These are phyloP conservation scores for Trametes meyenii DNA, from an alignment of 768 basidiomycete species.

Conservation along the genomic window DNA sequence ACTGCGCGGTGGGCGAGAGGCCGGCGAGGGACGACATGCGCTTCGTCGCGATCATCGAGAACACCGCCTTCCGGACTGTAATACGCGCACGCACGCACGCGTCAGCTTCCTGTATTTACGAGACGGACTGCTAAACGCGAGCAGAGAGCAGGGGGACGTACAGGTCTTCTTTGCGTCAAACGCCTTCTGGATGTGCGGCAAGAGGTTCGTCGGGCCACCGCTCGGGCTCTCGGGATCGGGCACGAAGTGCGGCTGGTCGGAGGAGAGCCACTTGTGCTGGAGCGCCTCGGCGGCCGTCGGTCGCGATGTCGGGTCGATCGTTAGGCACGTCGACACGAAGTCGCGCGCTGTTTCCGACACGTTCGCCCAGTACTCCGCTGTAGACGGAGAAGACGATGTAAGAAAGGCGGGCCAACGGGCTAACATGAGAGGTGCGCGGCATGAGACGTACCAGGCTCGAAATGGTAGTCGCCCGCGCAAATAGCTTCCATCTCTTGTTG, in stretches of 20 bases:
- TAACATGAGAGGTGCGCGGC: neutral
- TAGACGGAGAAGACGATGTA: constrained; percentile 17
- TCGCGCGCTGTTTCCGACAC: constrained; percentile 82
- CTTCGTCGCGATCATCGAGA: constrained; percentile 84
- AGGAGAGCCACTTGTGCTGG: constrained; percentile 80
- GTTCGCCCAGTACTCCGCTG: constrained; percentile 82
- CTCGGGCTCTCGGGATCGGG: constrained; percentile 56
- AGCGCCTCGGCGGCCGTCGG: constrained; percentile 79
- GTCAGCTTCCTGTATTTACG: constrained; percentile 2
- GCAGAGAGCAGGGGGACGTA: constrained; percentile 42
- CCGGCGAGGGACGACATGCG: constrained; percentile 67
- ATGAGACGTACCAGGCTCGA: constrained; percentile 60
- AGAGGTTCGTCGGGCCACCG: constrained; percentile 72
- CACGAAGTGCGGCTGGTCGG: constrained; percentile 70
- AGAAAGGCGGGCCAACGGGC: too few species aligned
- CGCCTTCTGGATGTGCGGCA: constrained; percentile 87
- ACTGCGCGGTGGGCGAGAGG: constrained; percentile 46
- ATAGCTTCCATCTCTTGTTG: constrained; percentile 95
- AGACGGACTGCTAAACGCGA: neutral
- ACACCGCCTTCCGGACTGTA: constrained; percentile 85
- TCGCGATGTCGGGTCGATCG: constrained; percentile 77
- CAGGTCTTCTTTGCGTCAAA: constrained; percentile 90
- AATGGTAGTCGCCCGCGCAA: constrained; percentile 89
- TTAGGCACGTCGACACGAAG: constrained; percentile 84
- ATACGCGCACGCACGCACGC: constrained; percentile 1